A percentile compares a stretch with the other conserved stretches of the same genome.
phyloP scores from a whole-genome alignment of 345 rosid genomes.

The Punica granatum region DNA sequence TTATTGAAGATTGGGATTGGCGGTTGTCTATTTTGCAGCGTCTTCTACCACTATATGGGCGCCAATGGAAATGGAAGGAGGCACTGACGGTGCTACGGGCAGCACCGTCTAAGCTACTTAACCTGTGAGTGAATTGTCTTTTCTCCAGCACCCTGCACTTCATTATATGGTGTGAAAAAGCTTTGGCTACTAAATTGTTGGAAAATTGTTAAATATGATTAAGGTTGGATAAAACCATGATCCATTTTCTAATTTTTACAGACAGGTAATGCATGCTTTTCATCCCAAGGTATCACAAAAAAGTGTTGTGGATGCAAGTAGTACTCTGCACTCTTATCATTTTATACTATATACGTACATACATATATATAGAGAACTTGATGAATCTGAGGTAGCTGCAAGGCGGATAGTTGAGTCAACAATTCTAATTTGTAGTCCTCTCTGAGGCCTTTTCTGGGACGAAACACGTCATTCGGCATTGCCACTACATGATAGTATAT shows the following conservation, averaged over 20 bases:
- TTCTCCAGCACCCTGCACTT: not conserved
- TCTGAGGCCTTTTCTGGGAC: not conserved
- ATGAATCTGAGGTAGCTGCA: not conserved
- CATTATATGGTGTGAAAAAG: not conserved
- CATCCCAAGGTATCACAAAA: not conserved
- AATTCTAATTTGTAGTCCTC: not conserved
- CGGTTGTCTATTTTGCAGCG: constrained; percentile 83
- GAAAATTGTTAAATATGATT: not conserved
- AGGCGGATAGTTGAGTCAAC: not conserved
- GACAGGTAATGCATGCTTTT: too few species aligned
- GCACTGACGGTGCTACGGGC: constrained; percentile 83
- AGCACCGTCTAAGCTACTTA: constrained; percentile 87
- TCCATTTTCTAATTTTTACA: not conserved
- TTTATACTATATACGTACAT: too few species aligned
- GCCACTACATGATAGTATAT: not conserved
- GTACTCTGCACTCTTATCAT: not conserved
- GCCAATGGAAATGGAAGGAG: constrained; percentile 89
- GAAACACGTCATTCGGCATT: not conserved
- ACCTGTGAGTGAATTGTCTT: constrained; percentile 53
- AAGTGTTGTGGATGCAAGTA: not conserved
- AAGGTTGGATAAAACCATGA: not conserved
- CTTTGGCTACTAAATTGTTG: not conserved
- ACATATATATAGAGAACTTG: not conserved
- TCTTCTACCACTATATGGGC: constrained; percentile 83
- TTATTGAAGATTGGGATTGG: constrained; percentile 98